A percentile compares a stretch with the other conserved stretches of the same genome.
Evolutionary conservation across 768 basidiomycete species (phyloP).

Genomic region (Mycena amicta): DNA sequence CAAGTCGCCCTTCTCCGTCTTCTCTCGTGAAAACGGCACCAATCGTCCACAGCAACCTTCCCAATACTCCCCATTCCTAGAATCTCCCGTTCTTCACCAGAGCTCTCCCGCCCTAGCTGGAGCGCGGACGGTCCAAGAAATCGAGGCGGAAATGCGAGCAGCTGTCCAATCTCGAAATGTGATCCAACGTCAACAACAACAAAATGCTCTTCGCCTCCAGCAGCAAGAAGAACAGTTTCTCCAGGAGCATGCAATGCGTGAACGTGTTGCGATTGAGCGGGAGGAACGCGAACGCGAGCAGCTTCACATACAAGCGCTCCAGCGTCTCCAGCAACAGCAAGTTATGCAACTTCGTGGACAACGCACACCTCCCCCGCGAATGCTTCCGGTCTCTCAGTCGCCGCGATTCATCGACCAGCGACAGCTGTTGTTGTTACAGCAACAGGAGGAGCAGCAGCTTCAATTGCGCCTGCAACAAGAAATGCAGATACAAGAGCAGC

Average conservation of each 20-base stretch:
- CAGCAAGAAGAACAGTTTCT: conserved; percentile 44
- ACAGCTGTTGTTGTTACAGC: conserved; percentile 67
- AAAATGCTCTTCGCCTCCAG: conserved; percentile 29
- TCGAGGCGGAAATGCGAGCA: conserved; percentile 82
- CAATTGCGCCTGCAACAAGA: conserved; percentile 51
- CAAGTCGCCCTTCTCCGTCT: conserved; percentile 72
- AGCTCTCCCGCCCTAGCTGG: conserved; percentile 37
- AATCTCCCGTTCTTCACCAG: conserved; percentile 32
- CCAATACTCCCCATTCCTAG: conserved; percentile 44
- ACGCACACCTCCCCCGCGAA: conserved; percentile 70
- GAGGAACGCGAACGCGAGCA: conserved; percentile 53
- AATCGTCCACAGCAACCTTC: conserved; percentile 40
- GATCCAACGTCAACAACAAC: conserved; percentile 41
- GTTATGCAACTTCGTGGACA: conserved; percentile 39
- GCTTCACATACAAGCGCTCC: conserved; percentile 46
- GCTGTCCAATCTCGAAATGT: conserved; percentile 45
- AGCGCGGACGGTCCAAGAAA: conserved; percentile 73
- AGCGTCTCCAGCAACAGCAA: conserved; percentile 56
- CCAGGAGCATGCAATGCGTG: conserved; percentile 32
- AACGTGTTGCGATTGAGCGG: conserved; percentile 32
- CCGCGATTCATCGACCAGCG: conserved; percentile 80
- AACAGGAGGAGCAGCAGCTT: conserved; percentile 65
- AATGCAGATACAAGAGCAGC: conserved; percentile 61
- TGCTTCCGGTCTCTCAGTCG: conserved; percentile 74
- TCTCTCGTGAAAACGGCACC: conserved; percentile 57